Evolutionary conservation across 163 green algal genomes (phyloP).

Genomic region (Scenedesmus sp.): DNA sequence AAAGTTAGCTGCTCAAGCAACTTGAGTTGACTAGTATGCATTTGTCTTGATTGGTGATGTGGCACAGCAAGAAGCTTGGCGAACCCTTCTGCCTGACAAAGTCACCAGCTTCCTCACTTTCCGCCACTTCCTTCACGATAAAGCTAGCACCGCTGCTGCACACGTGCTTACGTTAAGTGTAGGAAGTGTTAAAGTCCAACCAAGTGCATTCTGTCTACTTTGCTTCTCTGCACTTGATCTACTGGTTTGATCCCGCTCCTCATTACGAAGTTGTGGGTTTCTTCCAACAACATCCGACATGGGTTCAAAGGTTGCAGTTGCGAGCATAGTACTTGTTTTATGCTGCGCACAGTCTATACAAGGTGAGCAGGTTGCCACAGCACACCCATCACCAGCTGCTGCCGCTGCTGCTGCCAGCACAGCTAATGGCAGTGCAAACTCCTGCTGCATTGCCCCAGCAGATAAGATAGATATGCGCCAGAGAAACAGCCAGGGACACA

Average conservation of each 20-base stretch:
- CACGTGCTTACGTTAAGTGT: not conserved
- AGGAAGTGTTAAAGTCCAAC: too few species aligned
- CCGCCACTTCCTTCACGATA: not conserved
- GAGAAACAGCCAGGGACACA: too few species aligned
- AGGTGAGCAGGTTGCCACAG: not conserved
- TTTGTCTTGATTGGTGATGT: not conserved
- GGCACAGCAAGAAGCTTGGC: not conserved
- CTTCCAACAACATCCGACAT: not conserved
- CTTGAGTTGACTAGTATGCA: too few species aligned
- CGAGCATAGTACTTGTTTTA: not conserved
- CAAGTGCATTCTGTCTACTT: not conserved
- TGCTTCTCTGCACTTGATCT: too few species aligned
- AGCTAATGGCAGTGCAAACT: not conserved
- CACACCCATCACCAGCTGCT: not conserved
- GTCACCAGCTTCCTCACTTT: conserved; percentile 10
- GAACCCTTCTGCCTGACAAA: not conserved
- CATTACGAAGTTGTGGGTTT: not conserved
- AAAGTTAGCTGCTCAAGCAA: too few species aligned
- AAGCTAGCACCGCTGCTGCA: not conserved
- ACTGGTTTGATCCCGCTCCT: not conserved
- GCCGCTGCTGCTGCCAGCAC: not conserved
- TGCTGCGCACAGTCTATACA: not conserved
- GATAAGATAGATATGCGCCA: too few species aligned
- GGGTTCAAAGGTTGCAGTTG: not conserved
- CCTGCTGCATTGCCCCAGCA: not conserved